Conservation (phyloP, 306 rosid genomes). For the Fagus crenata region DNA sequence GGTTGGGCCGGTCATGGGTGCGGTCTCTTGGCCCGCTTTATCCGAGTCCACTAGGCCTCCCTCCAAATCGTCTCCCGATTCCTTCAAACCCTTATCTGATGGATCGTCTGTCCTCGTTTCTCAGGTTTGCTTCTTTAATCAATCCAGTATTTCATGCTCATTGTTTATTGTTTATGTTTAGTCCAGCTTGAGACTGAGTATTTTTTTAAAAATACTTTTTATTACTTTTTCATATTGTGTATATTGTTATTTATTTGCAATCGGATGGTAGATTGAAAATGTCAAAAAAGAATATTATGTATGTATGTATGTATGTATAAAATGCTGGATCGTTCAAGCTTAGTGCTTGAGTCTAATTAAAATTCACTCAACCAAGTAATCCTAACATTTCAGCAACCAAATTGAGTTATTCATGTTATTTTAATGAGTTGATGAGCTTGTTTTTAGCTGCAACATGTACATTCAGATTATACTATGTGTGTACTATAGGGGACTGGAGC, state of each 20-base stretch:
- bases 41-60: slow-evolving; percentile 58
- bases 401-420: background rate
- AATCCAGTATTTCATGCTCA: too few relatives aligned
- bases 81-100: slow-evolving; percentile 53
- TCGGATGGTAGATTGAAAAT: too few relatives aligned
- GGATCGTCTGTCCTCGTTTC: slow-evolving; percentile 44
- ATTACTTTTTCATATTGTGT: too few relatives aligned
- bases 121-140: slow-evolving; percentile 54
- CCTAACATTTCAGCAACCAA: background rate
- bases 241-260: too few relatives aligned
- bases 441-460: slow-evolving; percentile 20
- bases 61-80: slow-evolving; percentile 51
- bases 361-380: background rate
- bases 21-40: slow-evolving; percentile 68
- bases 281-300: too few relatives aligned
- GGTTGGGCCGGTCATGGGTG: slow-evolving; percentile 66
- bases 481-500: slow-evolving; percentile 55
- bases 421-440: background rate
- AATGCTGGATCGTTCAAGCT: background rate
- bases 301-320: too few relatives aligned
- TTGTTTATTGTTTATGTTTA: too few relatives aligned
- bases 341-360: background rate
- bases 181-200: too few relatives aligned
- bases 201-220: too few relatives aligned
- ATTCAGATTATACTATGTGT: slow-evolving; percentile 34